These are phyloP conservation scores for Sarocladium kiliense DNA, from an alignment of 2,329 filamentous ascomycete species.

Conservation along the genomic window DNA sequence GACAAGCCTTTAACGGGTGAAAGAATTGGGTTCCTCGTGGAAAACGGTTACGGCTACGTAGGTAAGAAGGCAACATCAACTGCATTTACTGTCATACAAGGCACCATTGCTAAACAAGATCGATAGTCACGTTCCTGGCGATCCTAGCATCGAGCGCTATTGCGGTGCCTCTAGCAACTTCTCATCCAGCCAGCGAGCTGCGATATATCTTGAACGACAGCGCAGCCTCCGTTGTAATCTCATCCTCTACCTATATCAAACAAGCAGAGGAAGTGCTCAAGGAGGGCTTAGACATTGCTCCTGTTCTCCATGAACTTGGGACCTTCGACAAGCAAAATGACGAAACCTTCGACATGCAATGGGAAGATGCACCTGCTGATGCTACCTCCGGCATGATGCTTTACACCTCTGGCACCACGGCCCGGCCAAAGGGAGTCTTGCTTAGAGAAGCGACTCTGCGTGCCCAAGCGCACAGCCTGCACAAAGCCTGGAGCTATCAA, in stretches of 20 bases:
- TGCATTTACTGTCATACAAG: too few species aligned
- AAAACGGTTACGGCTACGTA: constrained; percentile 98
- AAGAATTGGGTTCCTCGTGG: constrained; percentile 83
- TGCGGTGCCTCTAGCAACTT: background rate
- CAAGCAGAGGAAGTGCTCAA: background rate
- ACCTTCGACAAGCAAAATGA: background rate
- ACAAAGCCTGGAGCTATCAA: constrained; percentile 83
- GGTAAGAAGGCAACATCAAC: constrained; percentile 49
- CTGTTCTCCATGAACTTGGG: background rate
- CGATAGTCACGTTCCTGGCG: background rate
- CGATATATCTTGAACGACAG: background rate
- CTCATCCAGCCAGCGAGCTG: background rate
- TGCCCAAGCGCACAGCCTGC: constrained; percentile 75
- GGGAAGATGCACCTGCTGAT: background rate
- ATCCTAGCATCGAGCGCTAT: background rate
- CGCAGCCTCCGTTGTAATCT: background rate
- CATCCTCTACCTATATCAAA: background rate
- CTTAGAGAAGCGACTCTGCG: constrained; percentile 75
- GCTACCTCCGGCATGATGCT: constrained; percentile 64
- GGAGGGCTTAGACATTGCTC: background rate
- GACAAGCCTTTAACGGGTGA: constrained; percentile 64
- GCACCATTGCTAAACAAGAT: background rate
- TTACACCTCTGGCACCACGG: constrained; percentile 95
- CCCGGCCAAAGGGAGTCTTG: constrained; percentile 87
- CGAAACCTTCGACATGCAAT: background rate